Conservation (phyloP, 805 yeast species). For the Jamesozyma spencerorum region DNA sequence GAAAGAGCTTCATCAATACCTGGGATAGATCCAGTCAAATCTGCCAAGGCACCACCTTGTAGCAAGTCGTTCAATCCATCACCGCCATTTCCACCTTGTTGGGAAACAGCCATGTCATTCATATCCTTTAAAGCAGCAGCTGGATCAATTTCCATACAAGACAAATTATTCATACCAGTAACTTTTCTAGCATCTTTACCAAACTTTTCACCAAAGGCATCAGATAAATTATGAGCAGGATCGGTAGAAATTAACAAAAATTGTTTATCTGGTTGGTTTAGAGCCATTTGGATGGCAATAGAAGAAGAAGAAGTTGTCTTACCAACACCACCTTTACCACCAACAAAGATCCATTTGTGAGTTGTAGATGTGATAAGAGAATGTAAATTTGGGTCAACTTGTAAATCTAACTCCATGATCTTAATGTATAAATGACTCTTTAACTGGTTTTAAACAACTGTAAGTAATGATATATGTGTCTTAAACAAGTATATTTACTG, state of each 20-base stretch:
- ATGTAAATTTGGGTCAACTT: slow-evolving; percentile 62
- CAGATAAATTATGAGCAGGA: slow-evolving; percentile 96
- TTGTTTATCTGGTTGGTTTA: slow-evolving; percentile 66
- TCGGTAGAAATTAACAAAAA: slow-evolving; percentile 90
- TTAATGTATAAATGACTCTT: neutral
- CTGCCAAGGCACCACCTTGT: slow-evolving; percentile 43
- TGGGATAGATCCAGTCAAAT: slow-evolving; percentile 89
- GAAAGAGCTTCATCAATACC: slow-evolving; percentile 98
- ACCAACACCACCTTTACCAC: slow-evolving; percentile 99
- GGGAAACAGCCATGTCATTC: slow-evolving; percentile 40
- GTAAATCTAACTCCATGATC: slow-evolving; percentile 47
- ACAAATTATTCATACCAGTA: slow-evolving; percentile 76
- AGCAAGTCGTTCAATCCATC: slow-evolving; percentile 27
- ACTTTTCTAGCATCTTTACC: slow-evolving; percentile 94
- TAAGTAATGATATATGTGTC: too few relatives aligned
- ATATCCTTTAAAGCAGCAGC: slow-evolving; percentile 87
- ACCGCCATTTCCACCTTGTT: slow-evolving; percentile 34
- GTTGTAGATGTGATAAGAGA: slow-evolving; percentile 57
- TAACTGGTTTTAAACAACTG: too few relatives aligned
- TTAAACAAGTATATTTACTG: neutral
- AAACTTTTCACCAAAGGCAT: slow-evolving; percentile 96
- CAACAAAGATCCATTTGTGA: slow-evolving; percentile 94
- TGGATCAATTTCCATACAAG: slow-evolving; percentile 99
- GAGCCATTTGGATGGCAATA: slow-evolving; percentile 86
- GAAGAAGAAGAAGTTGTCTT: slow-evolving; percentile 97